Percentiles rank a stretch among this genome's conserved stretches.
Conservation (phyloP, 148 eudicot genomes). For the Amaranthus palmeri region DNA sequence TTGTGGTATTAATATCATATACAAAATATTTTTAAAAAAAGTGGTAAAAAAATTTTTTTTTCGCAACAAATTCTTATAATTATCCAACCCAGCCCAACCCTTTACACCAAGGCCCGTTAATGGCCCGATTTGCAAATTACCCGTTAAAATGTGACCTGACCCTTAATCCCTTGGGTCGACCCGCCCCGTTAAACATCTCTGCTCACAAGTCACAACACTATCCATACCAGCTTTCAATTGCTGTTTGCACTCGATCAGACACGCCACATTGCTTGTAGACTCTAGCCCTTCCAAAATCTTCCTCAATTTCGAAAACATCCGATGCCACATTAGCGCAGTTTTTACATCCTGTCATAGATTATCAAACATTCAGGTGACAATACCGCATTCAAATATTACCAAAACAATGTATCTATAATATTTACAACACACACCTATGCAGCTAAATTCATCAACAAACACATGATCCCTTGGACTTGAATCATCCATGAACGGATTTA, state of each 20-base stretch:
- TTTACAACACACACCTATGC: constrained; percentile 56
- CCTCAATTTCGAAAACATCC: constrained; percentile 78
- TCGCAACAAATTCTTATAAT: no score
- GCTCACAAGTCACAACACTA: neutral
- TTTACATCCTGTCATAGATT: constrained; percentile 63
- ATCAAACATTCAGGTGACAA: constrained; percentile 5
- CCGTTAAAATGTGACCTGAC: no score
- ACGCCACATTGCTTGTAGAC: constrained; percentile 65
- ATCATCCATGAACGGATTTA: constrained; percentile 83
- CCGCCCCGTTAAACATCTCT: no score
- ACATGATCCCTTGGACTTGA: constrained; percentile 76
- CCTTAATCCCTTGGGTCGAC: no score
- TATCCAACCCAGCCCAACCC: no score
- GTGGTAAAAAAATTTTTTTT: no score
- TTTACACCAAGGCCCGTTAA: no score
- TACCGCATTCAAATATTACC: neutral
- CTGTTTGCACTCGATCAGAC: constrained; percentile 65
- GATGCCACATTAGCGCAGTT: constrained; percentile 89
- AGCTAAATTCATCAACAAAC: constrained; percentile 97
- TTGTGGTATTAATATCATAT: no score
- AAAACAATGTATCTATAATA: neutral
- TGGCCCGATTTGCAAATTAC: no score
- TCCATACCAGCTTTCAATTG: constrained; percentile 84
- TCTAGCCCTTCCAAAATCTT: constrained; percentile 96
- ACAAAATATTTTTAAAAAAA: no score